A percentile compares a stretch with the other conserved stretches of the same genome.
Evolutionary conservation across 2,329 filamentous ascomycete genomes (phyloP).

Genomic region (Leptoxyphium fumago): DNA sequence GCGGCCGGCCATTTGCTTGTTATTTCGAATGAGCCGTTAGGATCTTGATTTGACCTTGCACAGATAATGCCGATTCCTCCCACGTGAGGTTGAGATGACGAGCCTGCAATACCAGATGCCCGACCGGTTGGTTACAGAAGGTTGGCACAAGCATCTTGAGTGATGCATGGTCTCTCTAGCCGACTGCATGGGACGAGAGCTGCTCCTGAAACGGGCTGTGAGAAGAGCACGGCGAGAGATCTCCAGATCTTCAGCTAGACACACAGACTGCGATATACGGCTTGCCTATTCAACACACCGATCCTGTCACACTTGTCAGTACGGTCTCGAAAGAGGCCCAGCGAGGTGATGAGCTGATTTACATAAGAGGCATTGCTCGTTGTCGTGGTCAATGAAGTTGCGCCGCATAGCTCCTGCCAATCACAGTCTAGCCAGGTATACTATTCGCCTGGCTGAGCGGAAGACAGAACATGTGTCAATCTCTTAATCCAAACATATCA

Average conservation of each 20-base stretch:
- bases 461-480: no score
- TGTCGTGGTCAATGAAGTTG: conserved; percentile 14
- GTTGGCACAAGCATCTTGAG: conserved; percentile 18
- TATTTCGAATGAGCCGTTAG: conserved; percentile 34
- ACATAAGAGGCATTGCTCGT: conserved; percentile 28
- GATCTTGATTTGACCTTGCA: conserved; percentile 23
- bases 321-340: conserved; percentile 33
- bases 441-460: no score
- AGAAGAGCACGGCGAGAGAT: conserved; percentile 22
- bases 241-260: conserved; percentile 24
- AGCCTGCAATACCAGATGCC: conserved; percentile 23
- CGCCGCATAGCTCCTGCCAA: conserved; percentile 10
- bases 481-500: conserved; percentile 11
- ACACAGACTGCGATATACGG: conserved; percentile 27
- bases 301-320: conserved; percentile 41
- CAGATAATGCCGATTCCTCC: no score
- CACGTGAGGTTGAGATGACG: conserved; percentile 1
- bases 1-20: conserved; percentile 28
- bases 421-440: conserved; percentile 4
- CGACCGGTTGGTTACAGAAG: conserved; percentile 12
- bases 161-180: conserved; percentile 13
- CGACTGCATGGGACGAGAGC: conserved; percentile 2
- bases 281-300: conserved; percentile 20
- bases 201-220: conserved; percentile 5
- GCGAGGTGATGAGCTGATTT: conserved; percentile 37